Conservation (phyloP, 2,329 filamentous ascomycete species). For the Xylaria sp. region DNA sequence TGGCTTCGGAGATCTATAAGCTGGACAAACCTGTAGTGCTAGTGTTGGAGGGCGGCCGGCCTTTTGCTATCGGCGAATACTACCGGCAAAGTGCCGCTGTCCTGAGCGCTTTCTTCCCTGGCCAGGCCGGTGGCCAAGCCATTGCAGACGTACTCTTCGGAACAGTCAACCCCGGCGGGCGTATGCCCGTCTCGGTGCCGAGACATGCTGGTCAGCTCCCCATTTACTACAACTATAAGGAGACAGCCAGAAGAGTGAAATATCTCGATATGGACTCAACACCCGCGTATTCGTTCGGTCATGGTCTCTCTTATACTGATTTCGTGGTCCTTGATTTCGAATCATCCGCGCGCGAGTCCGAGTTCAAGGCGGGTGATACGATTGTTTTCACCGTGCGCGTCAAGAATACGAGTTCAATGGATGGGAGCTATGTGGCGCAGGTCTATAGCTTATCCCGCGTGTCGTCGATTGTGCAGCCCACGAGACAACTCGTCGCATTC, state of each 20-base stretch:
- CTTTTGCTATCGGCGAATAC: slow-evolving; percentile 47
- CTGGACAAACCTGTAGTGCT: slow-evolving; percentile 49
- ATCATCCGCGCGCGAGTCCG: neutral
- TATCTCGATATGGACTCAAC: slow-evolving; percentile 42
- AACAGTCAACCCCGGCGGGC: slow-evolving; percentile 40
- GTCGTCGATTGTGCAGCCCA: slow-evolving; percentile 48
- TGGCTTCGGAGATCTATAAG: slow-evolving; percentile 46
- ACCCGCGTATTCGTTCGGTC: slow-evolving; percentile 44
- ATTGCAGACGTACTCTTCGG: slow-evolving; percentile 46
- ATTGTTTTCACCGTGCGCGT: slow-evolving; percentile 46
- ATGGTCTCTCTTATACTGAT: slow-evolving; percentile 44
- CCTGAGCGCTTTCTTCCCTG: slow-evolving; percentile 45
- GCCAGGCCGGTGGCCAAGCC: slow-evolving; percentile 44
- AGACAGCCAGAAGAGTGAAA: slow-evolving; percentile 35
- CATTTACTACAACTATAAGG: slow-evolving; percentile 45
- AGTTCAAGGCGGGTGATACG: slow-evolving; percentile 35
- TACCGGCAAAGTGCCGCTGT: slow-evolving; percentile 49
- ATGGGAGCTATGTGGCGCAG: slow-evolving; percentile 48
- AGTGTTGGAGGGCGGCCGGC: slow-evolving; percentile 49
- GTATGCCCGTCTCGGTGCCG: slow-evolving; percentile 45
- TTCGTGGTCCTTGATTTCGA: slow-evolving; percentile 41
- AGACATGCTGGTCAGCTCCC: slow-evolving; percentile 45
- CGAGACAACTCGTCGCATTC: slow-evolving; percentile 52
- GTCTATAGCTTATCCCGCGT: slow-evolving; percentile 49
- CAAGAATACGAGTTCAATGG: slow-evolving; percentile 42